Conservation (phyloP, 306 rosid genomes). For the Sesbania bispinosa region DNA sequence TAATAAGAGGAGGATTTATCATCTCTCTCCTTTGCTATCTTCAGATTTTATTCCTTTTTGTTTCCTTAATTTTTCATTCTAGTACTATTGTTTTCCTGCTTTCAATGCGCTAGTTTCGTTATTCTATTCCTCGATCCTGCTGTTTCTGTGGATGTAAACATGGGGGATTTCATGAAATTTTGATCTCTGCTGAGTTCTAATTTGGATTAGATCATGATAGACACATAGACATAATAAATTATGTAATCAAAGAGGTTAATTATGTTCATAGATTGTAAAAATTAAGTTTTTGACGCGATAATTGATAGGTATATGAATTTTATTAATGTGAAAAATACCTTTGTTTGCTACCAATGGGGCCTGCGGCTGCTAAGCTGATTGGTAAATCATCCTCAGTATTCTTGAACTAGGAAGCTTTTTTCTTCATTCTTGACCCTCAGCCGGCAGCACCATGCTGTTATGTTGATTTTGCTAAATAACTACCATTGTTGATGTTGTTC, state of each 20-base stretch:
- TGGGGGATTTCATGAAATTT: background rate
- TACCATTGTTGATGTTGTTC: background rate
- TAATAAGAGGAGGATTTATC: background rate
- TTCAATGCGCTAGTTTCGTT: background rate
- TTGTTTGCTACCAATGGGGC: background rate
- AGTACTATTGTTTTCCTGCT: no score
- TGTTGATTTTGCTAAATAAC: constrained; percentile 7
- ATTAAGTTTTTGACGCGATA: background rate
- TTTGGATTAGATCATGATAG: background rate
- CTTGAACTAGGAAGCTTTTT: no score
- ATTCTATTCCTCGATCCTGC: background rate
- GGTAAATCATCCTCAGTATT: no score
- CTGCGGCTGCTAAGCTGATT: background rate
- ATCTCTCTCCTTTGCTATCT: background rate
- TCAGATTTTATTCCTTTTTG: background rate
- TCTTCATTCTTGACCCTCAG: background rate
- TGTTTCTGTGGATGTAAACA: background rate
- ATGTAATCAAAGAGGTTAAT: background rate
- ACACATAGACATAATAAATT: background rate
- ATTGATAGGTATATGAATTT: constrained; percentile 33
- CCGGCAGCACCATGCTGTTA: background rate
- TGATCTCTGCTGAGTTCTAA: background rate
- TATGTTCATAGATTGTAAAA: background rate
- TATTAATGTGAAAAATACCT: background rate
- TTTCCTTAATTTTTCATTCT: background rate